Conservation (phyloP, 2,329 filamentous ascomycete genomes). For the Penicillium corylophilum region DNA sequence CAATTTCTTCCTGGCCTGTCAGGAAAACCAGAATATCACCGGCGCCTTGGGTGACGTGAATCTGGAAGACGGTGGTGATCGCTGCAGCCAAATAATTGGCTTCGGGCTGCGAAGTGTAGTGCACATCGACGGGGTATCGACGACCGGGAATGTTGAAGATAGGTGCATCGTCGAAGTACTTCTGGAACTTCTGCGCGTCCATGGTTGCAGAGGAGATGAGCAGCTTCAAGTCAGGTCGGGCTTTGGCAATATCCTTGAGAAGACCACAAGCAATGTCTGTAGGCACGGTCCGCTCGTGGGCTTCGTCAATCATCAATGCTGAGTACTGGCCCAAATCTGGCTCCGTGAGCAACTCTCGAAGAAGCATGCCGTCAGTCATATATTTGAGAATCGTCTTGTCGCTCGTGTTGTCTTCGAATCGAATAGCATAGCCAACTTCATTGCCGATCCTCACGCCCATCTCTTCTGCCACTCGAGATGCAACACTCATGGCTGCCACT, state of each 20-base stretch:
- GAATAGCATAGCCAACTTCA: slow-evolving; percentile 91
- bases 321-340: slow-evolving; percentile 80
- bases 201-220: slow-evolving; percentile 93
- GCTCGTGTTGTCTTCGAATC: slow-evolving; percentile 88
- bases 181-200: slow-evolving; percentile 87
- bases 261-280: slow-evolving; percentile 88
- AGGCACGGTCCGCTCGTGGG: slow-evolving; percentile 87
- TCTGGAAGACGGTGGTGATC: slow-evolving; percentile 92
- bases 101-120: slow-evolving; percentile 86
- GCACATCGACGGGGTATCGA: slow-evolving; percentile 84
- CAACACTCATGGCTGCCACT: slow-evolving; percentile 96
- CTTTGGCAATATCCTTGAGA: slow-evolving; percentile 81
- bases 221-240: slow-evolving; percentile 80
- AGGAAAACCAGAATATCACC: slow-evolving; percentile 94
- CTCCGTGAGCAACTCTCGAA: slow-evolving; percentile 86
- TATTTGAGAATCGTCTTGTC: slow-evolving; percentile 93
- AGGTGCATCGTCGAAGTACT: slow-evolving; percentile 87
- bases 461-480: slow-evolving; percentile 92
- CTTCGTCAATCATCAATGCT: slow-evolving; percentile 94
- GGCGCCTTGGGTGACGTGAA: slow-evolving; percentile 79
- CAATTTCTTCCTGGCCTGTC: slow-evolving; percentile 95
- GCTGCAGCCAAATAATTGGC: slow-evolving; percentile 90
- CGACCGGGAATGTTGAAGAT: slow-evolving; percentile 94
- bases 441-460: slow-evolving; percentile 86
- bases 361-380: slow-evolving; percentile 94